phyloP scores from a whole-genome alignment of 2,329 filamentous ascomycete genomes.

The Ophiostoma perfectum region DNA sequence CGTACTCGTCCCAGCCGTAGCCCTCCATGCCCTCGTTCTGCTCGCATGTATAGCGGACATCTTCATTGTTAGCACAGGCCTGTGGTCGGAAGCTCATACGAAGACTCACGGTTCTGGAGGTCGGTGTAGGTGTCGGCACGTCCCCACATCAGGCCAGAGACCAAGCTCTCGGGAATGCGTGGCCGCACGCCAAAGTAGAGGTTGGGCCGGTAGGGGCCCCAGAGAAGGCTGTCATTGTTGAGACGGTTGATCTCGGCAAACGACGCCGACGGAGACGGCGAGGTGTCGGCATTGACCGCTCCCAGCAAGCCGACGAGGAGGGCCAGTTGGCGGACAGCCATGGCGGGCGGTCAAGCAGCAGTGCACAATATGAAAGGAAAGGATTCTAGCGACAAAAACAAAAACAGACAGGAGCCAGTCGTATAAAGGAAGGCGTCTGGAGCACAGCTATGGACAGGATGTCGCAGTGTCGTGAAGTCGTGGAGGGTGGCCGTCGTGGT shows the following conservation, averaged over 20 bases:
- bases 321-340: conserved; percentile 27
- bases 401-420: background rate
- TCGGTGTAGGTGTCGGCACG: conserved; percentile 72
- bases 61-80: conserved; percentile 39
- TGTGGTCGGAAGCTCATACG: too few species aligned
- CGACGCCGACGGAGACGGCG: conserved; percentile 19
- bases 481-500: background rate
- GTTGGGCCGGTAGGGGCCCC: conserved; percentile 93
- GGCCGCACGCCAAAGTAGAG: conserved; percentile 89
- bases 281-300: conserved; percentile 21
- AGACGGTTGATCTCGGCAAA: conserved; percentile 46
- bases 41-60: conserved; percentile 90
- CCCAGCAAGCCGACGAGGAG: conserved; percentile 18
- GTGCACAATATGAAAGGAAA: background rate
- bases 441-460: background rate
- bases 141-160: conserved; percentile 82
- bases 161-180: conserved; percentile 72
- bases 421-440: background rate
- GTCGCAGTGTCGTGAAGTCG: background rate
- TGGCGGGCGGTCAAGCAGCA: conserved; percentile 13
- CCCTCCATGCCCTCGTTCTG: conserved; percentile 90
- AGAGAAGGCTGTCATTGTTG: conserved; percentile 81
- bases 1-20: conserved; percentile 98
- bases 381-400: background rate
- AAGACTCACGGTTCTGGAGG: conserved; percentile 61